These are phyloP conservation scores for Eimeria acervulina DNA, from an alignment of 169 alveolate genomes.

Conservation along the genomic window DNA sequence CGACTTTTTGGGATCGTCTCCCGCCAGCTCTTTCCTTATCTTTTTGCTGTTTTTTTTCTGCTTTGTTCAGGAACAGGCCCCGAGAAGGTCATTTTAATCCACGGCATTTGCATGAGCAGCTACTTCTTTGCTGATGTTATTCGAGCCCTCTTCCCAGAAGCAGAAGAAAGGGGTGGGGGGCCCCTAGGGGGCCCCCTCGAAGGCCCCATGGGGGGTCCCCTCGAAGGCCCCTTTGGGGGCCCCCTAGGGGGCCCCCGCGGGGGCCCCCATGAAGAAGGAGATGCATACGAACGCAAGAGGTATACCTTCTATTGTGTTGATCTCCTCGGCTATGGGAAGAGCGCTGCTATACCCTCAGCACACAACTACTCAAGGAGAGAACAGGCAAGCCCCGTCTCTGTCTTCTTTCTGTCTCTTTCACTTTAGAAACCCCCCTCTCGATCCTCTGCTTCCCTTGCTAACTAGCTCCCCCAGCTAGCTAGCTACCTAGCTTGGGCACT, in stretches of 20 bases:
- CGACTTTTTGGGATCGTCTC: background rate
- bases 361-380: slow-evolving; percentile 76
- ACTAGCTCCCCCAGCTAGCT: background rate
- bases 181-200: slow-evolving; percentile 1
- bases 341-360: slow-evolving; percentile 52
- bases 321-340: slow-evolving; percentile 71
- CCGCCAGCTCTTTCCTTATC: background rate
- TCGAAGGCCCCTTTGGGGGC: background rate
- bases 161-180: background rate
- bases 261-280: background rate
- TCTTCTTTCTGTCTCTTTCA: background rate
- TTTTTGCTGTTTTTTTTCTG: background rate
- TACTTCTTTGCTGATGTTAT: slow-evolving; percentile 73
- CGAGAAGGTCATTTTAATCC: slow-evolving; percentile 70
- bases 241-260: background rate
- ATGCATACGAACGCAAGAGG: slow-evolving; percentile 55
- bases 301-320: slow-evolving; percentile 79
- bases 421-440: background rate
- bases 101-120: slow-evolving; percentile 83
- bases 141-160: slow-evolving; percentile 15
- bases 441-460: background rate
- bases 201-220: background rate
- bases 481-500: background rate
- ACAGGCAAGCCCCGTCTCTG: slow-evolving; percentile 27
- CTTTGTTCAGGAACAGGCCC: slow-evolving; percentile 63